Evolutionary conservation across 2,329 filamentous ascomycete species (phyloP).

Genomic region (Shiraia sp.): DNA sequence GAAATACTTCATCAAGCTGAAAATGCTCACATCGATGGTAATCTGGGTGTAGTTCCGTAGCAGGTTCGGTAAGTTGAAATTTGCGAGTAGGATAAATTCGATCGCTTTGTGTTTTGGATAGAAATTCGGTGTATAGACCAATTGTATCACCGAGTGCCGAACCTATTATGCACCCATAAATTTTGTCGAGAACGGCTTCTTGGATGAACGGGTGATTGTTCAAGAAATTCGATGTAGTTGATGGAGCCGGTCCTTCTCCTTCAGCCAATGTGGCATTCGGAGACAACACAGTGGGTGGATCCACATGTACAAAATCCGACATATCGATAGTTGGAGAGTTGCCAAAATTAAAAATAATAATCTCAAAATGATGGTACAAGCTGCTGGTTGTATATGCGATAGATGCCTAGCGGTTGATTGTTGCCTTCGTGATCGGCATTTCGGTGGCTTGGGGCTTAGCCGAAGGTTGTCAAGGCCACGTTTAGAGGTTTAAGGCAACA

Average conservation of each 20-base stretch:
- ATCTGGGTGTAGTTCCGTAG: slow-evolving; percentile 52
- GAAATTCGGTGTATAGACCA: slow-evolving; percentile 59
- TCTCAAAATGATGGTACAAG: too few species aligned
- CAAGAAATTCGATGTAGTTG: slow-evolving; percentile 19
- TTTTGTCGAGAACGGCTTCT: slow-evolving; percentile 40
- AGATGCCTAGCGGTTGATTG: slow-evolving; percentile 1
- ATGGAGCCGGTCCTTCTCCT: not conserved
- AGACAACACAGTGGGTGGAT: slow-evolving; percentile 4
- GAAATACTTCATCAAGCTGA: not conserved
- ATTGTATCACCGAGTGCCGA: slow-evolving; percentile 60
- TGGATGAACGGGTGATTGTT: slow-evolving; percentile 35
- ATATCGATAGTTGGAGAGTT: slow-evolving; percentile 1
- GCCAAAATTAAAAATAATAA: not conserved
- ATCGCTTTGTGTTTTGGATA: slow-evolving; percentile 43
- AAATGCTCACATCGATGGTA: slow-evolving; percentile 47
- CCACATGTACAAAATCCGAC: slow-evolving; percentile 18
- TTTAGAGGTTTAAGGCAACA: too few species aligned
- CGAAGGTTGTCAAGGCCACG: not conserved
- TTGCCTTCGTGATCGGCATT: not conserved
- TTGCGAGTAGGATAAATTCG: slow-evolving; percentile 44
- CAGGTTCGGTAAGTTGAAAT: slow-evolving; percentile 48
- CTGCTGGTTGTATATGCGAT: not conserved
- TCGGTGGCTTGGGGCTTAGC: slow-evolving; percentile 3
- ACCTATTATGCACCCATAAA: slow-evolving; percentile 54
- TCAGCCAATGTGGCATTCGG: not conserved